These are phyloP conservation scores for Roridomyces roridus DNA, from an alignment of 768 basidiomycete species.

Conservation along the genomic window DNA sequence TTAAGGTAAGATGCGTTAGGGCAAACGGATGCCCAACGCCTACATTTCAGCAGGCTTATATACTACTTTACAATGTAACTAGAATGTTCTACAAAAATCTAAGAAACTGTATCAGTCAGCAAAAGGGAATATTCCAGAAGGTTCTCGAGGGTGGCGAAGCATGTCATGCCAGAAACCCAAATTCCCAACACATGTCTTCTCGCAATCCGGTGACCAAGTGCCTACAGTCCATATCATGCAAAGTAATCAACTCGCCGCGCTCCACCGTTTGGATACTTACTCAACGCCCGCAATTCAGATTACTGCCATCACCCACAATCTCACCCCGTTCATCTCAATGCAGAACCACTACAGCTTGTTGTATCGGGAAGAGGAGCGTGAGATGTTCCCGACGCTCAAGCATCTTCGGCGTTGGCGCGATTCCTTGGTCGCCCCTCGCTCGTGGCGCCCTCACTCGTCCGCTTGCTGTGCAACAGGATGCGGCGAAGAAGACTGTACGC, in stretches of 20 bases:
- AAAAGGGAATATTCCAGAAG: too few species aligned
- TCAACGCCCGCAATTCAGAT: constrained; percentile 26
- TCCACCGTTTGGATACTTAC: not conserved
- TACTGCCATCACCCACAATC: constrained; percentile 46
- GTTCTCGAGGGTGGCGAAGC: too few species aligned
- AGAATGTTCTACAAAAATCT: too few species aligned
- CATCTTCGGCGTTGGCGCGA: constrained; percentile 42
- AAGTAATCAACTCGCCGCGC: not conserved
- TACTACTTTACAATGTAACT: too few species aligned
- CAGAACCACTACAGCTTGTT: constrained; percentile 7
- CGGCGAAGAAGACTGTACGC: constrained; percentile 33
- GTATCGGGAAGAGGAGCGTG: constrained; percentile 31
- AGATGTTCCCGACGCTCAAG: constrained; percentile 36
- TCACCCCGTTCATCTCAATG: constrained; percentile 62
- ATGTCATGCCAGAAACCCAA: too few species aligned
- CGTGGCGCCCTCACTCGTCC: constrained; percentile 41
- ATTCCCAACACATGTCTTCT: too few species aligned
- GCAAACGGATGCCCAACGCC: too few species aligned
- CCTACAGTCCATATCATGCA: constrained; percentile 3
- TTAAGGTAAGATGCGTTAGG: too few species aligned
- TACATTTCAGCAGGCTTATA: too few species aligned
- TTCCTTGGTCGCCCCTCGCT: constrained; percentile 48
- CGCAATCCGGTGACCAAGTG: not conserved
- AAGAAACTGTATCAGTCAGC: too few species aligned
- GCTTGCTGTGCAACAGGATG: constrained; percentile 17